Conservation (phyloP, 495 filamentous ascomycete genomes). For the Podospora pseudopauciseta region DNA sequence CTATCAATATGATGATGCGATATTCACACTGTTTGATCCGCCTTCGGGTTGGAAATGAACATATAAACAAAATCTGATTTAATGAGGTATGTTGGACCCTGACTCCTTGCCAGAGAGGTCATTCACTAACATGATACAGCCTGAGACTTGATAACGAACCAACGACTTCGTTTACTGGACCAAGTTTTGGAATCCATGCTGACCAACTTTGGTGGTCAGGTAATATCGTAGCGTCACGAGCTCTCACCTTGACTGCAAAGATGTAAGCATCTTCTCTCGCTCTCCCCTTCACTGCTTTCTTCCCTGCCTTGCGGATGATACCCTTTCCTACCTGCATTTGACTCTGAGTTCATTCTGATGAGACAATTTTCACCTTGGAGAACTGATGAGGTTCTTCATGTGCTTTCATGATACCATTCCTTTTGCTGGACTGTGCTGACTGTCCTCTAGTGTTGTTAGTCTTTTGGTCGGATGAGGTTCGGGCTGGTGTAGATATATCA, state of each 20-base stretch:
- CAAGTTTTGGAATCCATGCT: conserved; percentile 13
- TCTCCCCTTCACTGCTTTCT: conserved; percentile 2
- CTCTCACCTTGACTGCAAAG: conserved; percentile 10
- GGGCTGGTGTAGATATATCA: not conserved
- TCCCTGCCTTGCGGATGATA: conserved; percentile 62
- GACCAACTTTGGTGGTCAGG: conserved; percentile 26
- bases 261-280: conserved; percentile 24
- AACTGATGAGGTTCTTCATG: conserved; percentile 60
- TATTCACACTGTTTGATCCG: conserved; percentile 99
- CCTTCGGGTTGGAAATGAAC: conserved; percentile 70
- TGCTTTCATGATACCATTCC: not conserved
- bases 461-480: not conserved
- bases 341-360: conserved; percentile 66
- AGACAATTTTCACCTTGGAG: conserved; percentile 90
- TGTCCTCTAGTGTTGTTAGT: conserved; percentile 7
- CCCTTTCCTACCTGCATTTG: conserved; percentile 64
- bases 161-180: not conserved
- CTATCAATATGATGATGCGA: conserved; percentile 44
- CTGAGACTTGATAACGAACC: conserved; percentile 28
- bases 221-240: conserved; percentile 24
- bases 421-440: conserved; percentile 24
- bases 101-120: not conserved
- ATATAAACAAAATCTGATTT: conserved; percentile 92
- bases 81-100: conserved; percentile 70
- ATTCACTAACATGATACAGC: conserved; percentile 45